phyloP scores from a whole-genome alignment of 345 rosid species.

The Luvunga scandens region DNA sequence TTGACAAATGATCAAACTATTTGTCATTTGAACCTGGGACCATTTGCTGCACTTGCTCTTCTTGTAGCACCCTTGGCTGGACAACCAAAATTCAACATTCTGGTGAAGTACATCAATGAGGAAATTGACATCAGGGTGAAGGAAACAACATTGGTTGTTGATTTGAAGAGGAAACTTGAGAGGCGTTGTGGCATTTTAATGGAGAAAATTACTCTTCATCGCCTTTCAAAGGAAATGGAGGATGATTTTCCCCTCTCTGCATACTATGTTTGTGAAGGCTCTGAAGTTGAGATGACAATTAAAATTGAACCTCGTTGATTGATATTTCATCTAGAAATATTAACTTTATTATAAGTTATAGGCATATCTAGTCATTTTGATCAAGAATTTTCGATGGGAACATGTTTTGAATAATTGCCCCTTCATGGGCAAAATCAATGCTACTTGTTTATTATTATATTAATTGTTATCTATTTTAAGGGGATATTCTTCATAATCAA shows the following conservation, averaged over 20 bases:
- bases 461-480: too few species aligned
- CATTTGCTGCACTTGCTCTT: neutral
- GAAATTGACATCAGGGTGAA: neutral
- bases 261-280: slow-evolving; percentile 7
- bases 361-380: too few species aligned
- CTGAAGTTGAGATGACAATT: neutral
- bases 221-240: neutral
- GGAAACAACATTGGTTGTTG: neutral
- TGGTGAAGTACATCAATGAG: neutral
- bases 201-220: neutral
- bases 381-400: too few species aligned
- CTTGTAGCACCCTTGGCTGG: neutral
- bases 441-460: too few species aligned
- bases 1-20: neutral
- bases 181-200: neutral
- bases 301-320: neutral
- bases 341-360: too few species aligned
- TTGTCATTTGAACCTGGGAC: neutral
- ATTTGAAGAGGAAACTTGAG: slow-evolving; percentile 5
- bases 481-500: too few species aligned
- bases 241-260: neutral
- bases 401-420: too few species aligned
- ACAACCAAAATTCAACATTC: neutral
- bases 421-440: too few species aligned
- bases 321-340: neutral